Evolutionary conservation across 176 grass and related monocot genomes (phyloP), one percentile per base, ranked within the genome.

Genomic region (Musa troglodytarum): DNA sequence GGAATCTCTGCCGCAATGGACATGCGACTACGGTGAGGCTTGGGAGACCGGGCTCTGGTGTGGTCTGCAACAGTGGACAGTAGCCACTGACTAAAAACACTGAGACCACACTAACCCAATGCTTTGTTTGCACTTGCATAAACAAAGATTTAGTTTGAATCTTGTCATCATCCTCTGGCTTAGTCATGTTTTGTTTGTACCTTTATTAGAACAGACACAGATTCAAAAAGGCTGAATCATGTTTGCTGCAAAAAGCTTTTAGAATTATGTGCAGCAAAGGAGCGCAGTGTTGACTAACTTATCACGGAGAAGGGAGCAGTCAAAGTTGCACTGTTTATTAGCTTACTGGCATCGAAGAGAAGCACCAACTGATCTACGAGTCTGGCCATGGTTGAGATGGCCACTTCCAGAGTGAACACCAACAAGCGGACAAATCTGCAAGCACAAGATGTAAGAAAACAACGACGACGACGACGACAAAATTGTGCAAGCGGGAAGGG

Each of bases 311-410:
- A 28, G 29, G 29, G 9, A 28, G 20, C 11, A 67, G 65, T 17
- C 34, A 43, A 43, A 43, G 34, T 43, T 43, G 34, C 34, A 43
- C 14, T 11, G 11, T 67, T 67, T 67, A 11, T 29, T 67, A 11
- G 79, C 91, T 88, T 99, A 99, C 96, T 95, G 78, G 96, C 91
- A 43, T 99, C 96, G 76, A 99, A 95, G 74, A 99, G 85, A 54
- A 99, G 74, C 50, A 94, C 88, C 79, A 99, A 89, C 76, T 99
- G 86, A 79, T 92, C 96, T 50, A 92, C 91, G 82, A 88, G 89
- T 72, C 96, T 89, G 71, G 85, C 87, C 95, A 94, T 94, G 78
- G 84, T 94, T 20, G 86, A 86, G 50, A 95, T 87, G 15, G 88
- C 91, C 59, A 99, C 96, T 62, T 99, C 91, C 51, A 99, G 75